A percentile compares a stretch with the other conserved stretches of the same genome.
These are phyloP conservation scores for Vigna mungo DNA, from an alignment of 306 rosid genomes.

Conservation along the genomic window DNA sequence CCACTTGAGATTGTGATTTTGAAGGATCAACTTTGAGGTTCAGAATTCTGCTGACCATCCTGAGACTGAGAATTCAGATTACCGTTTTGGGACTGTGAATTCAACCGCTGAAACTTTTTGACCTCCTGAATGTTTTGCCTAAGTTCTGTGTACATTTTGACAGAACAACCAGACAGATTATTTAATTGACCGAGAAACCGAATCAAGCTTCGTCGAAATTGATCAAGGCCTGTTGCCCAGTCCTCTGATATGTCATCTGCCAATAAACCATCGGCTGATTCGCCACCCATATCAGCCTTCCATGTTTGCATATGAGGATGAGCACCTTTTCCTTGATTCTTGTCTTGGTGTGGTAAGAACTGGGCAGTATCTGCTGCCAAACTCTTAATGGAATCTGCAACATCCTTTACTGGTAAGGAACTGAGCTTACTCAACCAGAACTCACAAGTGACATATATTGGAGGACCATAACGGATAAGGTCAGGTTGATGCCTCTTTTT, in stretches of 20 bases:
- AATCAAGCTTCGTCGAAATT: slow-evolving; percentile 64
- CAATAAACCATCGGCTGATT: slow-evolving; percentile 52
- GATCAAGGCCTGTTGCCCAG: slow-evolving; percentile 65
- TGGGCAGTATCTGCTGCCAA: slow-evolving; percentile 67
- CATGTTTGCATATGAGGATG: slow-evolving; percentile 44
- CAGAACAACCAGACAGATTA: slow-evolving; percentile 68
- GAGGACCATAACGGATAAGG: slow-evolving; percentile 58
- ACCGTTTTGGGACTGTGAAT: slow-evolving; percentile 53
- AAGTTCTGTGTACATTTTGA: slow-evolving; percentile 63
- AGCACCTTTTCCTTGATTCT: slow-evolving; percentile 61
- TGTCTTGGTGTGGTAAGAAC: slow-evolving; percentile 78
- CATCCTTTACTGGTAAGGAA: slow-evolving; percentile 56
- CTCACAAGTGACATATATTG: slow-evolving; percentile 70
- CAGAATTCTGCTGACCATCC: slow-evolving; percentile 42
- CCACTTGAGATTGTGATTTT: slow-evolving; percentile 48
- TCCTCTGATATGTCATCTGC: slow-evolving; percentile 64
- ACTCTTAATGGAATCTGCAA: slow-evolving; percentile 62
- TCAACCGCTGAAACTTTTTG: slow-evolving; percentile 45
- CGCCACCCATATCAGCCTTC: slow-evolving; percentile 54
- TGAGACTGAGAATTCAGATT: slow-evolving; percentile 37
- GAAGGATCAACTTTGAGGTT: slow-evolving; percentile 48
- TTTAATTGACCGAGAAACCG: slow-evolving; percentile 61
- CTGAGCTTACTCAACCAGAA: slow-evolving; percentile 69
- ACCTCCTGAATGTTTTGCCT: slow-evolving; percentile 50
- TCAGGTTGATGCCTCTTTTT: slow-evolving; percentile 48